Percentiles rank a stretch among this genome's conserved stretches.
phyloP scores from a whole-genome alignment of 129 eudicot genomes.

The Silybum marianum region DNA sequence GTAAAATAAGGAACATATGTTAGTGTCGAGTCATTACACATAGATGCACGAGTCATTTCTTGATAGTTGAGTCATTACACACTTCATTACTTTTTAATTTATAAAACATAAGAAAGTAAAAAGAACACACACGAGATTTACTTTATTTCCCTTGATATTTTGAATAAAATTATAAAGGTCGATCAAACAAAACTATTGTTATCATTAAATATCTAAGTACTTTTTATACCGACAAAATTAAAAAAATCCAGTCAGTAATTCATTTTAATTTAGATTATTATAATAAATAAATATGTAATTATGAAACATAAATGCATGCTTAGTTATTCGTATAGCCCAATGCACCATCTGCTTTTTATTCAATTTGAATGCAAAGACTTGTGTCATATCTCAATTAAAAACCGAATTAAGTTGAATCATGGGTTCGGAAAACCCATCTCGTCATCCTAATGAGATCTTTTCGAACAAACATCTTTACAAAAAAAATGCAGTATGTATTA shows the following conservation, averaged over 20 bases:
- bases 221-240: neutral
- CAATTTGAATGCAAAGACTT: neutral
- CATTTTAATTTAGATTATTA: too few species aligned
- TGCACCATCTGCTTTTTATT: neutral
- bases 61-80: slow-evolving; percentile 23
- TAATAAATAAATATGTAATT: neutral
- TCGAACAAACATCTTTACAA: neutral
- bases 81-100: slow-evolving; percentile 2
- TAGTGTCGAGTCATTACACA: slow-evolving; percentile 12
- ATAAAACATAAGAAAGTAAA: neutral
- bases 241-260: neutral
- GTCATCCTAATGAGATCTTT: neutral
- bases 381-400: neutral
- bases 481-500: neutral
- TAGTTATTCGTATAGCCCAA: neutral
- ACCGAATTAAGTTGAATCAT: neutral
- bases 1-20: neutral
- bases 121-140: neutral
- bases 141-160: neutral
- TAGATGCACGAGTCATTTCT: neutral
- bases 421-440: neutral
- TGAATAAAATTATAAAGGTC: too few species aligned
- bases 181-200: neutral
- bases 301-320: neutral
- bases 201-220: neutral